These are phyloP conservation scores for Zygosaccharomyces kombuchaensis DNA, from an alignment of 805 yeast species.

Conservation along the genomic window DNA sequence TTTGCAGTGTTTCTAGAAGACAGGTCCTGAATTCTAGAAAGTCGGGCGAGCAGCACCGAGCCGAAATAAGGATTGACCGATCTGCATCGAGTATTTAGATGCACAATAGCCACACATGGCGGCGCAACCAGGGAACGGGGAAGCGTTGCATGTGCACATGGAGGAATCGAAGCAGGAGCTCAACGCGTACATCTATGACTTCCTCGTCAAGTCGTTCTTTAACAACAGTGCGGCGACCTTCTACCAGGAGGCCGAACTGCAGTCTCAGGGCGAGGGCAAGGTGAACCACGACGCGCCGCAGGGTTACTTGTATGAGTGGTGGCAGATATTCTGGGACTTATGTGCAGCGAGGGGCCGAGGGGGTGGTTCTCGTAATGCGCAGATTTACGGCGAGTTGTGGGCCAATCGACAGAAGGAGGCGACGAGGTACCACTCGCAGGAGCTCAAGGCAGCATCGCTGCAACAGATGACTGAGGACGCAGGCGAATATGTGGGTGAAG, in stretches of 20 bases:
- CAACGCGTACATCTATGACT: slow-evolving; percentile 85
- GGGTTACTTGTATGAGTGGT: slow-evolving; percentile 89
- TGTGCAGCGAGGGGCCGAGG: slow-evolving; percentile 74
- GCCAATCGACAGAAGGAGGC: slow-evolving; percentile 56
- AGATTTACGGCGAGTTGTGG: slow-evolving; percentile 66
- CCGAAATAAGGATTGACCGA: background rate
- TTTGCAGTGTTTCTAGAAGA: background rate
- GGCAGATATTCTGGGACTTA: slow-evolving; percentile 94
- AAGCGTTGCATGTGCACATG: background rate
- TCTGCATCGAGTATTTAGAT: background rate
- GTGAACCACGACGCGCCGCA: slow-evolving; percentile 52
- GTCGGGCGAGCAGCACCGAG: background rate
- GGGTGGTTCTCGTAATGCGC: slow-evolving; percentile 59
- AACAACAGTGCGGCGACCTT: slow-evolving; percentile 70
- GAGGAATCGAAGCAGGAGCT: slow-evolving; percentile 45
- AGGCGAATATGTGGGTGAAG: slow-evolving; percentile 36
- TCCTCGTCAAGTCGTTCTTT: slow-evolving; percentile 67
- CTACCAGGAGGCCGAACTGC: slow-evolving; percentile 68
- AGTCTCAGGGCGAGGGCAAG: slow-evolving; percentile 15
- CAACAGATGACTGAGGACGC: slow-evolving; percentile 41
- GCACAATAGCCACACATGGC: background rate
- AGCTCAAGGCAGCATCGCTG: slow-evolving; percentile 42
- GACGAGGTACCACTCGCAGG: slow-evolving; percentile 44
- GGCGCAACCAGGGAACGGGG: background rate
- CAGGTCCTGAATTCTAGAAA: background rate